phyloP scores from a whole-genome alignment of 345 rosid genomes.

The Dipteronia sinensis region DNA sequence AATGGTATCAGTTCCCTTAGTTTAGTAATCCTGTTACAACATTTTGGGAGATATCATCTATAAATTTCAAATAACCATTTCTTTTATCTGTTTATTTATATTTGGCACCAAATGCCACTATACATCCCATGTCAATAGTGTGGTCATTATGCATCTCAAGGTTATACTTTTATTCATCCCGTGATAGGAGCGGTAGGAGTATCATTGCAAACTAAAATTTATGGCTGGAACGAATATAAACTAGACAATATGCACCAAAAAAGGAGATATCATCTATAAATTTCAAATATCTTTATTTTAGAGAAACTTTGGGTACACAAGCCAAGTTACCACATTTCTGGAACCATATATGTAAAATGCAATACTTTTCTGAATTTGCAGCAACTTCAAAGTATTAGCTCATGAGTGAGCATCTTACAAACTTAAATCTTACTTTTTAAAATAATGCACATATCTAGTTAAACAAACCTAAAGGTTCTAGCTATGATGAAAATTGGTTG shows the following conservation, averaged over 20 bases:
- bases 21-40: neutral
- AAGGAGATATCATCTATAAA: neutral
- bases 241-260: neutral
- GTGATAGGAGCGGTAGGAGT: neutral
- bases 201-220: neutral
- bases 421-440: neutral
- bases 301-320: neutral
- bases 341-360: neutral
- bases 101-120: neutral
- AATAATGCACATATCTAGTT: neutral
- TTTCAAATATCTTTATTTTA: no score
- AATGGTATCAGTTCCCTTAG: no score
- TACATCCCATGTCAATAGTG: neutral
- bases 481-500: neutral
- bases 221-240: neutral
- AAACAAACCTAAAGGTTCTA: neutral
- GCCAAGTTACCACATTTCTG: neutral
- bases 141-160: neutral
- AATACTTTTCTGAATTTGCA: neutral
- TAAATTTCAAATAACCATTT: neutral
- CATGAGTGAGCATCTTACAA: neutral
- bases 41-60: neutral
- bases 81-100: neutral
- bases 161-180: no score
- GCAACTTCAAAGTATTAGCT: neutral